Evolutionary conservation across 2,329 filamentous ascomycete species (phyloP).

Genomic region (Chrysoporthe puriensis): DNA sequence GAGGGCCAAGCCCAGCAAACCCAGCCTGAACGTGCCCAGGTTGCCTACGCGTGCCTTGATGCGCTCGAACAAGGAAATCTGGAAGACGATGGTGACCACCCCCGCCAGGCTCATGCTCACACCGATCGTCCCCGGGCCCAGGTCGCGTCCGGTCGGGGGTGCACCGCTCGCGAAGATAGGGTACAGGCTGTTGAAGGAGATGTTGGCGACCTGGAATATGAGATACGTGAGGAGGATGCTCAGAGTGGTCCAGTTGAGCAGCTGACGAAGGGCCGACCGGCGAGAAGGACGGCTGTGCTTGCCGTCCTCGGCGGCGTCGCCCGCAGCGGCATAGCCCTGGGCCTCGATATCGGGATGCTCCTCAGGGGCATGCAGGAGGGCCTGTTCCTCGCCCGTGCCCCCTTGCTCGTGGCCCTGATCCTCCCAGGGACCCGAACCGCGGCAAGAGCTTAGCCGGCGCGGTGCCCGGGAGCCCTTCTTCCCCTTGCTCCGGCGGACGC

Average conservation of each 20-base stretch:
- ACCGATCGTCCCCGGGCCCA: constrained; percentile 81
- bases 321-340: constrained; percentile 31
- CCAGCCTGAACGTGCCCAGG: constrained; percentile 78
- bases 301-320: constrained; percentile 42
- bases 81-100: constrained; percentile 84
- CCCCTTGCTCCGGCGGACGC: constrained; percentile 30
- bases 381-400: constrained; percentile 17
- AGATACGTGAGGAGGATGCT: constrained; percentile 84
- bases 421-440: constrained; percentile 12
- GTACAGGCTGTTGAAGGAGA: constrained; percentile 93
- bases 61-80: constrained; percentile 80
- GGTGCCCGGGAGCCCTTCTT: constrained; percentile 36
- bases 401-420: constrained; percentile 29
- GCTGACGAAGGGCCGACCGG: constrained; percentile 48
- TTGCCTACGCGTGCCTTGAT: constrained; percentile 83
- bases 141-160: constrained; percentile 74
- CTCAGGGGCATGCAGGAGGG: constrained; percentile 16
- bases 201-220: constrained; percentile 91
- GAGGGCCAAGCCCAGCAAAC: constrained; percentile 77
- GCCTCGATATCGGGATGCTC: constrained; percentile 23
- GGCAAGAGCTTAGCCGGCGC: constrained; percentile 30
- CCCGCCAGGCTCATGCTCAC: constrained; percentile 84
- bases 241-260: constrained; percentile 81
- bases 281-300: constrained; percentile 52
- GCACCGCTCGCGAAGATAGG: constrained; percentile 85